A percentile compares a stretch with the other conserved stretches of the same genome.
These are phyloP conservation scores for Beauveria caledonica DNA, from an alignment of 2,329 filamentous ascomycete genomes.

Conservation along the genomic window DNA sequence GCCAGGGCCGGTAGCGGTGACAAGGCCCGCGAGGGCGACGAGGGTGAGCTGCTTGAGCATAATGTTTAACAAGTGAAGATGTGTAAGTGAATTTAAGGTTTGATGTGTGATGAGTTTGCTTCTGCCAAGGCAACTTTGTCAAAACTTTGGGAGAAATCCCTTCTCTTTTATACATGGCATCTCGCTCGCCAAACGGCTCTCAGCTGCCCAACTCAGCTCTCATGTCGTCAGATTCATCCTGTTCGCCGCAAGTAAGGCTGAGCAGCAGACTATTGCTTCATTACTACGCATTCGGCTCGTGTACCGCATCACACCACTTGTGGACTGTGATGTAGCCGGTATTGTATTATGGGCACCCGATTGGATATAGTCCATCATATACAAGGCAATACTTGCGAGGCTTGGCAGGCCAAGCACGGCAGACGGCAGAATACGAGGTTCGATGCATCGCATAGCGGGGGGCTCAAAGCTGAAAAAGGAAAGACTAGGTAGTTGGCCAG, in stretches of 20 bases:
- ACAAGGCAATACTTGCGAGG: neutral
- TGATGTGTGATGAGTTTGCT: neutral
- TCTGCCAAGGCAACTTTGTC: neutral
- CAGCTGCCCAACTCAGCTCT: neutral
- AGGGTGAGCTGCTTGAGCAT: constrained; percentile 2
- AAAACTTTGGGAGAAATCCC: neutral
- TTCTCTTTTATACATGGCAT: neutral
- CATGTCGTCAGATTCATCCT: neutral
- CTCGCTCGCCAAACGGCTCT: neutral
- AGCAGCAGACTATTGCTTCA: neutral
- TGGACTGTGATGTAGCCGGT: neutral
- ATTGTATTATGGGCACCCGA: neutral
- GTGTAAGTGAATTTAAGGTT: neutral
- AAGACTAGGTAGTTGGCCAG: too few species aligned
- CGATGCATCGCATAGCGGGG: neutral
- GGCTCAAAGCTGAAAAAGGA: too few species aligned
- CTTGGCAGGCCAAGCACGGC: neutral
- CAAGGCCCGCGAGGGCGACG: neutral
- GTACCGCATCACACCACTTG: neutral
- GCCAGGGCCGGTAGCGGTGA: neutral
- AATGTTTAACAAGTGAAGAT: neutral
- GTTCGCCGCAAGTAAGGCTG: neutral
- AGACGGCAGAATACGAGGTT: constrained; percentile 3
- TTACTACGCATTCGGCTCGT: neutral
- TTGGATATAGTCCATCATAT: neutral